Percentiles rank a stretch among this genome's conserved stretches.
These are phyloP conservation scores for Aureobasidium sp. DNA, from an alignment of 2,329 filamentous ascomycete genomes.

Conservation along the genomic window DNA sequence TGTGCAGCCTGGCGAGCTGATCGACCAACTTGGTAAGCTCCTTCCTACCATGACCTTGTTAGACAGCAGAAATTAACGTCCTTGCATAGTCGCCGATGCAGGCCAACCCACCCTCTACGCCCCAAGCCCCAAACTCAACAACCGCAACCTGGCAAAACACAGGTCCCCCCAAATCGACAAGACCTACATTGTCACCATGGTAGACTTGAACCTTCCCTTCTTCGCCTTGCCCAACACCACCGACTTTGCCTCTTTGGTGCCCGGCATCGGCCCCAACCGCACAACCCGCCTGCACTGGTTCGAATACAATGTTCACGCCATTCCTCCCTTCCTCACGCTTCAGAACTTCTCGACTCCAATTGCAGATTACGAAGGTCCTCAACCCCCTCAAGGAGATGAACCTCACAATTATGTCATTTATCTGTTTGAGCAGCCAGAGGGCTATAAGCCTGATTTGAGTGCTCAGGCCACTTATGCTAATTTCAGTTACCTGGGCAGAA, in stretches of 20 bases:
- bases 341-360: slow-evolving; percentile 15
- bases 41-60: neutral
- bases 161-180: neutral
- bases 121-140: neutral
- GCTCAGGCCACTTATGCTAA: slow-evolving; percentile 14
- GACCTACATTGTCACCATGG: slow-evolving; percentile 20
- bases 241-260: slow-evolving; percentile 14
- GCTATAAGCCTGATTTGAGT: slow-evolving; percentile 17
- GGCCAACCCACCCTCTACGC: slow-evolving; percentile 4
- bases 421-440: slow-evolving; percentile 22
- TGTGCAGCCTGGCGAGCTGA: neutral
- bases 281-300: slow-evolving; percentile 26
- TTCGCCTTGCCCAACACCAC: slow-evolving; percentile 14
- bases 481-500: neutral
- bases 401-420: slow-evolving; percentile 24
- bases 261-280: slow-evolving; percentile 19
- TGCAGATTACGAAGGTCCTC: slow-evolving; percentile 19
- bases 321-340: slow-evolving; percentile 13
- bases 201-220: slow-evolving; percentile 20
- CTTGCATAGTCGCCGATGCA: neutral
- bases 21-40: neutral
- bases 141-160: neutral
- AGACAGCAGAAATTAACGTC: neutral
- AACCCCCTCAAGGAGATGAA: slow-evolving; percentile 21
- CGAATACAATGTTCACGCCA: slow-evolving; percentile 18